These are phyloP conservation scores for Cyberlindnera maritima DNA, from an alignment of 805 yeast genomes.

Conservation along the genomic window DNA sequence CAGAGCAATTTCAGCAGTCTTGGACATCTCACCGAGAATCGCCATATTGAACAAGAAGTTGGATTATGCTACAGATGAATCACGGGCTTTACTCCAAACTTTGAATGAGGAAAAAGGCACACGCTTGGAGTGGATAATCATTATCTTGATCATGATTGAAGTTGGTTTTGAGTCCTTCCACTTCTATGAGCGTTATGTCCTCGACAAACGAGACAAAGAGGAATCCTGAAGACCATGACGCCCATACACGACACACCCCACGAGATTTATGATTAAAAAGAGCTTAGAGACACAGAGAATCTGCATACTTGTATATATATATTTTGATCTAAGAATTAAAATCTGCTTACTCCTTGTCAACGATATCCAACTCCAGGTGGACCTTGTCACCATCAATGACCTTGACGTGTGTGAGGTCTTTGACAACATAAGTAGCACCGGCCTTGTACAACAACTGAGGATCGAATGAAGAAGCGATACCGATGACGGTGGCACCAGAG, in stretches of 20 bases:
- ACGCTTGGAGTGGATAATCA: conserved; percentile 85
- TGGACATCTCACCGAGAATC: conserved; percentile 78
- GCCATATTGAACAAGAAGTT: conserved; percentile 77
- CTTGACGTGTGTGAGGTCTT: conserved; percentile 48
- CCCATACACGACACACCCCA: no score
- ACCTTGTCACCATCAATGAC: conserved; percentile 26
- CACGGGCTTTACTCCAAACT: conserved; percentile 70
- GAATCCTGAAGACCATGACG: background rate
- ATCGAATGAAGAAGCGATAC: conserved; percentile 78
- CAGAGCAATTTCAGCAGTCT: conserved; percentile 60
- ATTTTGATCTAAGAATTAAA: no score
- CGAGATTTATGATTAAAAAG: background rate
- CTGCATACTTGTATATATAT: no score
- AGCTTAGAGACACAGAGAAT: background rate
- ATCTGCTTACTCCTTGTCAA: conserved; percentile 17
- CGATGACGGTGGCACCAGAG: conserved; percentile 81
- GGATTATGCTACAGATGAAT: conserved; percentile 89
- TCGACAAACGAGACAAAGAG: conserved; percentile 8
- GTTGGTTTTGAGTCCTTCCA: conserved; percentile 79
- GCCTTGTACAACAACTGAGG: conserved; percentile 48
- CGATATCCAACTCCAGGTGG: conserved; percentile 23
- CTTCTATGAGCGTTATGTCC: conserved; percentile 53
- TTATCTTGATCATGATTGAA: conserved; percentile 77
- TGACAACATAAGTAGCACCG: conserved; percentile 82
- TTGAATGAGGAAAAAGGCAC: conserved; percentile 74